Evolutionary conservation across 371 early-diverging fungal genomes (phyloP).

Genomic region (Caulochytrium protostelioides): DNA sequence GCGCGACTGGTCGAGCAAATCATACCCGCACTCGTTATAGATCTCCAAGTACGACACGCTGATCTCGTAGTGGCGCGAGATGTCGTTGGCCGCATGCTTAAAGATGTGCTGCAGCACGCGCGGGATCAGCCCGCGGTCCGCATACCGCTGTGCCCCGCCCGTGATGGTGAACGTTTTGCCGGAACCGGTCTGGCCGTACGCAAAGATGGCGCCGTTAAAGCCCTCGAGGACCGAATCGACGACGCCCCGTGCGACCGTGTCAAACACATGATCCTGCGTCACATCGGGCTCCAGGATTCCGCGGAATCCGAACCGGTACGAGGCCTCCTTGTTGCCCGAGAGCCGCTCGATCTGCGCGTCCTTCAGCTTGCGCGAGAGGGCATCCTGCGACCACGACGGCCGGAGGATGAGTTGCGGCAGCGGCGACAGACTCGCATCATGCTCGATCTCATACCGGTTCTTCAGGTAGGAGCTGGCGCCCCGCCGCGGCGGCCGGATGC

Average conservation of each 20-base stretch:
- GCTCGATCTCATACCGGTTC: conserved; percentile 4
- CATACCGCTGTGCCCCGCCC: conserved; percentile 31
- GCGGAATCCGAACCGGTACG: conserved; percentile 29
- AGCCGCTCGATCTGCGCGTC: conserved; percentile 16
- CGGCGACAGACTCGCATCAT: neutral
- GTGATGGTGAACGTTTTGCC: conserved; percentile 58
- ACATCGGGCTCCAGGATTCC: conserved; percentile 25
- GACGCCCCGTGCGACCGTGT: conserved; percentile 31
- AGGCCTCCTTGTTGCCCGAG: conserved; percentile 26
- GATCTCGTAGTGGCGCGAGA: conserved; percentile 10
- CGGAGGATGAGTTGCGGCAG: neutral
- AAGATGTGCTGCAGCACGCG: conserved; percentile 30
- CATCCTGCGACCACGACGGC: conserved; percentile 14
- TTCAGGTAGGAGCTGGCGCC: too few relatives aligned
- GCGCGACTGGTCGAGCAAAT: conserved; percentile 27
- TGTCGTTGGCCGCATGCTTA: conserved; percentile 2
- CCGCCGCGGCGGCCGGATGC: conserved; percentile 18
- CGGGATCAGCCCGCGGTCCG: conserved; percentile 34
- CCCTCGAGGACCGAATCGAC: conserved; percentile 33
- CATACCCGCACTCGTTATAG: conserved; percentile 46
- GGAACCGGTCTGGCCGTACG: conserved; percentile 47
- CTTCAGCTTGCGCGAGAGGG: conserved; percentile 18
- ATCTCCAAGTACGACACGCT: conserved; percentile 42
- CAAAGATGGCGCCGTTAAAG: conserved; percentile 47
- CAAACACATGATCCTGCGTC: conserved; percentile 39